Evolutionary conservation across 2,329 filamentous ascomycete genomes (phyloP).

Genomic region (Exophiala viscosa): DNA sequence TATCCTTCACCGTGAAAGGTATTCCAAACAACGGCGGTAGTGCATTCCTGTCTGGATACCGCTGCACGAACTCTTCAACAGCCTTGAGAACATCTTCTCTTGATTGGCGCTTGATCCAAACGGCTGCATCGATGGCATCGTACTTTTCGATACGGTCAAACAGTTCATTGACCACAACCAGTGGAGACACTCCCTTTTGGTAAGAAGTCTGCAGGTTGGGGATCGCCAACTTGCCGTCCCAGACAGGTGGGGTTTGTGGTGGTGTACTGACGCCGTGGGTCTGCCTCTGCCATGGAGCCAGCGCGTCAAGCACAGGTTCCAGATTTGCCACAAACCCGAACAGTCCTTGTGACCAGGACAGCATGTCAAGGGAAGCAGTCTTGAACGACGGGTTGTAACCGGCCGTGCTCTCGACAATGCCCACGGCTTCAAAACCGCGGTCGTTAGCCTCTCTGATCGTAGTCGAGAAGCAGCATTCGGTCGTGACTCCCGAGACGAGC

Average conservation of each 20-base stretch:
- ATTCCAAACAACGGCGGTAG: slow-evolving; percentile 50
- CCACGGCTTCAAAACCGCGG: slow-evolving; percentile 59
- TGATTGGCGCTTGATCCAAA: slow-evolving; percentile 49
- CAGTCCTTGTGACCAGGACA: slow-evolving; percentile 36
- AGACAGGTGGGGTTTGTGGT: slow-evolving; percentile 31
- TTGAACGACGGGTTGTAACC: slow-evolving; percentile 35
- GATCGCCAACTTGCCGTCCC: slow-evolving; percentile 45
- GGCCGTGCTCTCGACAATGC: slow-evolving; percentile 44
- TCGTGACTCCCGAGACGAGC: slow-evolving; percentile 56
- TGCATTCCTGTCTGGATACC: slow-evolving; percentile 38
- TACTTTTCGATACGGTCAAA: slow-evolving; percentile 50
- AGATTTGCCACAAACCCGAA: slow-evolving; percentile 35
- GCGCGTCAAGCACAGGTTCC: slow-evolving; percentile 26
- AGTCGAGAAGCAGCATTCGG: slow-evolving; percentile 57
- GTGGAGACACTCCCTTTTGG: slow-evolving; percentile 26
- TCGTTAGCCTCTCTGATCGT: slow-evolving; percentile 57
- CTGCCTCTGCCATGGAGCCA: slow-evolving; percentile 18
- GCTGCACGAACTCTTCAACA: slow-evolving; percentile 40
- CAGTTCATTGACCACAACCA: slow-evolving; percentile 31
- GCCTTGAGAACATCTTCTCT: slow-evolving; percentile 39
- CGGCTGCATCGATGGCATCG: slow-evolving; percentile 44
- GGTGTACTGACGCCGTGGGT: slow-evolving; percentile 23
- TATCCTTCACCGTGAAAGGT: slow-evolving; percentile 50
- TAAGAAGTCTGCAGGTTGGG: slow-evolving; percentile 44
- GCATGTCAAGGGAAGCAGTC: slow-evolving; percentile 37